Evolutionary conservation across 2,329 filamentous ascomycete genomes (phyloP), one percentile per base, ranked within the genome.

Genomic region (Sclerotinia minor): DNA sequence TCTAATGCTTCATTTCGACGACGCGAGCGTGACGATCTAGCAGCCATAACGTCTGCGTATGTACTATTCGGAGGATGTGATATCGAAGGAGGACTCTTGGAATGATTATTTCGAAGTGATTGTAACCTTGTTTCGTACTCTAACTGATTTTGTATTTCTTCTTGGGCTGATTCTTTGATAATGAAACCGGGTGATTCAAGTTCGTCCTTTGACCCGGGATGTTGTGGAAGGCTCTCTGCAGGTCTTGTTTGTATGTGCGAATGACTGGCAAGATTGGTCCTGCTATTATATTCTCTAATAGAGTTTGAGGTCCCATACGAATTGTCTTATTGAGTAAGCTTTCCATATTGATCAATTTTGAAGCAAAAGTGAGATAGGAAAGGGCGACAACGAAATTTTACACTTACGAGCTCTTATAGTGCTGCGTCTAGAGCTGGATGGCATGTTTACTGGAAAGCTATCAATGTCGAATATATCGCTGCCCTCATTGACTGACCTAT

Each of bases 1-100:
- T 68, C 54, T 17, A 68, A 29, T 3, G n/a, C 47, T 38, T 49
- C 54, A 50, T 65, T 65, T 26, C 47, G 45, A 24, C 66, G 66
- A 57, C 66, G 55, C 21, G 49, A 47, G 17, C 68, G 52, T 41
- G 61, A 49, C 8, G 64, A 21, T 60, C 53, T 45, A 24, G 68
- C 67, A n/a, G 68, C 64, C 68, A 69, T 69, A 19, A 61, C 61
- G 35, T 69, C 68, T 38, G 68, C 68, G 47, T 68, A 69, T 47
- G 68, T 68, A 24, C 26, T 58, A 54, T 55, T 38, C 1, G 11
- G 32, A 24, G 55, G 17, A 11, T 26, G 35, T 17, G 57, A 38
- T 49, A 44, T 35, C 29, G 47, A 32, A 6, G 26, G 29, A 8
- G 64, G 32, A 17, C 13, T 44, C 1, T 17, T 58, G 45, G n/a